Conservation (phyloP, 805 yeast genomes). For the Tetrapisispora nanseiensis region DNA sequence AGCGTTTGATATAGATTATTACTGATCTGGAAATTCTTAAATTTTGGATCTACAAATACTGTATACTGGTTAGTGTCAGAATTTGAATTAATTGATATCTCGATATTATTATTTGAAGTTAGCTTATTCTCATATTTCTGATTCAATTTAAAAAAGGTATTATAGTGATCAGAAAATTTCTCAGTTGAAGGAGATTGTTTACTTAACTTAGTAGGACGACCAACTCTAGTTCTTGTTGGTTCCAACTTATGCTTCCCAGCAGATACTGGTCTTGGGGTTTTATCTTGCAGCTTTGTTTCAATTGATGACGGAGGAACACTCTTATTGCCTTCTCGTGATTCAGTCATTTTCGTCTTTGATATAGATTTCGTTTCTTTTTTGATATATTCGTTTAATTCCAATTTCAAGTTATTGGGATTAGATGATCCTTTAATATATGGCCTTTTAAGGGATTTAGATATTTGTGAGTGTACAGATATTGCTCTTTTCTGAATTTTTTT, state of each 20-base stretch:
- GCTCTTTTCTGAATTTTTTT: slow-evolving; percentile 15
- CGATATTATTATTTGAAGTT: slow-evolving; percentile 1
- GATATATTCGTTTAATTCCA: slow-evolving; percentile 12
- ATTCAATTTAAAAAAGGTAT: neutral
- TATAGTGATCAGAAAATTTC: neutral
- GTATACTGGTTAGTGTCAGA: slow-evolving; percentile 3
- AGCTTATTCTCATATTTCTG: neutral
- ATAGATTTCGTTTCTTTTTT: neutral
- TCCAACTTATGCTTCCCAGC: too few relatives aligned
- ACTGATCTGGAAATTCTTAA: slow-evolving; percentile 9
- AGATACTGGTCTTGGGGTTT: too few relatives aligned
- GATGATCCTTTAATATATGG: slow-evolving; percentile 9
- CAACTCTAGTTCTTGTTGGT: too few relatives aligned
- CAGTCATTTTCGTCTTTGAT: neutral
- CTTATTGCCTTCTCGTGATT: neutral
- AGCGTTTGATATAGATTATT: neutral
- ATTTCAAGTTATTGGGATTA: slow-evolving; percentile 6
- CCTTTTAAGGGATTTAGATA: slow-evolving; percentile 14
- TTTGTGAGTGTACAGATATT: slow-evolving; percentile 14
- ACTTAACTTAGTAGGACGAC: too few relatives aligned
- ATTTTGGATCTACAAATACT: slow-evolving; percentile 10
- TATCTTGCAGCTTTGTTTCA: too few relatives aligned
- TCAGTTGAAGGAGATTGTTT: too few relatives aligned
- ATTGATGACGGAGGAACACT: too few relatives aligned
- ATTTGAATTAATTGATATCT: neutral